These are phyloP conservation scores for Waitea zeae DNA, from an alignment of 1,284 basidiomycete species.

Conservation along the genomic window DNA sequence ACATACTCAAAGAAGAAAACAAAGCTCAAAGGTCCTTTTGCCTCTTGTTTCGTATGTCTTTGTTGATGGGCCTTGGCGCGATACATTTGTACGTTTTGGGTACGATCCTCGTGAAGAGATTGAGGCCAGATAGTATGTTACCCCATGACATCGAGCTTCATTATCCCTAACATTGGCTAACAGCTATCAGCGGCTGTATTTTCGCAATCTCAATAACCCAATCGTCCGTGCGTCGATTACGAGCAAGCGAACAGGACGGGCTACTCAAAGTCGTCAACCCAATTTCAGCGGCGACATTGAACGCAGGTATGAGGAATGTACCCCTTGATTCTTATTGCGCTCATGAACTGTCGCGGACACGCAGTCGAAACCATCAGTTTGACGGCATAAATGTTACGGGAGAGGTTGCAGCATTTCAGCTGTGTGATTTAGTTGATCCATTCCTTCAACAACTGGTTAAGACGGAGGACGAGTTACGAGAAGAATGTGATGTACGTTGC, in stretches of 20 bases:
- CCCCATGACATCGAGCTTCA: not conserved
- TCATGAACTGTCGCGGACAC: no score
- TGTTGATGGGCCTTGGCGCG: conserved; percentile 87
- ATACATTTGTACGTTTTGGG: conserved; percentile 72
- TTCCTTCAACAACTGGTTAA: conserved; percentile 69
- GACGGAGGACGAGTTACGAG: conserved; percentile 45
- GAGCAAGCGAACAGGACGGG: conserved; percentile 35
- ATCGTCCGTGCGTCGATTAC: conserved; percentile 56
- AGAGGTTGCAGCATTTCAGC: conserved; percentile 81
- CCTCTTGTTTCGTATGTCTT: conserved; percentile 74
- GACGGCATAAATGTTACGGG: conserved; percentile 69
- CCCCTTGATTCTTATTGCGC: not conserved
- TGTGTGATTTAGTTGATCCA: conserved; percentile 82
- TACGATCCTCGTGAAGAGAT: conserved; percentile 77
- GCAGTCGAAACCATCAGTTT: conserved; percentile 58
- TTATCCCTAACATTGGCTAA: not conserved
- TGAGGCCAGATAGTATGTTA: conserved; percentile 51
- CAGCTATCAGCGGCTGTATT: conserved; percentile 75
- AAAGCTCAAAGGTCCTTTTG: conserved; percentile 55
- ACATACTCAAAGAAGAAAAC: conserved; percentile 1
- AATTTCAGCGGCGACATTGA: not conserved
- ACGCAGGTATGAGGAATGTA: not conserved
- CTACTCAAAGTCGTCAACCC: not conserved
- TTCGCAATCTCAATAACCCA: conserved; percentile 67
- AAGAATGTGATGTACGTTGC: conserved; percentile 48